phyloP scores from a whole-genome alignment of 2,329 filamentous ascomycete species.

The Meredithiella fracta region DNA sequence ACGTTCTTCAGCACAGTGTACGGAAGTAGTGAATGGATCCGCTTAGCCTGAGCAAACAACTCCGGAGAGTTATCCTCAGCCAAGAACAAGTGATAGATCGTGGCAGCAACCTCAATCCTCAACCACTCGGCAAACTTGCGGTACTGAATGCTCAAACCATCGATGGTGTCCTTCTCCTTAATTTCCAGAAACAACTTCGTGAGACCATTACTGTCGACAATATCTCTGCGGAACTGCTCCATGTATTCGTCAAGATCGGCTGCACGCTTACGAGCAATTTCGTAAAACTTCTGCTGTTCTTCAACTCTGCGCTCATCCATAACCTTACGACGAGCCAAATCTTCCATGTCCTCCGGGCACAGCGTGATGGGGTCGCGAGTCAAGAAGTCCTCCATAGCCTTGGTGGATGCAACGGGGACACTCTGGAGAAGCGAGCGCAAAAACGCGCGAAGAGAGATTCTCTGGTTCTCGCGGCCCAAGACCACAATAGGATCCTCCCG shows the following conservation, averaged over 20 bases:
- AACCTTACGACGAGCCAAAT: constrained; percentile 62
- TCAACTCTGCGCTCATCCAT: constrained; percentile 80
- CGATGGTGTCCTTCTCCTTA: constrained; percentile 71
- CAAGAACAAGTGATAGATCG: constrained; percentile 90
- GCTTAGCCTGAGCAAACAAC: constrained; percentile 81
- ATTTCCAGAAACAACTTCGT: constrained; percentile 90
- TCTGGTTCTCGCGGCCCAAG: constrained; percentile 74
- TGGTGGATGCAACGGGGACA: constrained; percentile 64
- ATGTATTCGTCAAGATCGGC: constrained; percentile 94
- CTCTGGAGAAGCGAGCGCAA: constrained; percentile 76
- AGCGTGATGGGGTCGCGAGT: constrained; percentile 53
- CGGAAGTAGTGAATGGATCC: constrained; percentile 86
- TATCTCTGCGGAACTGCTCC: constrained; percentile 67
- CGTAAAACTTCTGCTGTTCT: constrained; percentile 88
- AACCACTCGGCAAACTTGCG: constrained; percentile 98
- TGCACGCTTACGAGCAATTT: constrained; percentile 79
- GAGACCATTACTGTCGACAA: constrained; percentile 60
- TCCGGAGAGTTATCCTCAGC: constrained; percentile 97
- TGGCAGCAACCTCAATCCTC: constrained; percentile 89
- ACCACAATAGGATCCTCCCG: constrained; percentile 12
- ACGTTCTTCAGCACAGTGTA: constrained; percentile 92
- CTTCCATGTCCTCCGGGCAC: constrained; percentile 67
- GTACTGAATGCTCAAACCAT: constrained; percentile 83
- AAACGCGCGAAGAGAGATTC: constrained; percentile 81
- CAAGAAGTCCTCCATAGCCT: constrained; percentile 72